Evolutionary conservation across 257 asterid genomes (phyloP).

Genomic region (Solanum chmielewskii): DNA sequence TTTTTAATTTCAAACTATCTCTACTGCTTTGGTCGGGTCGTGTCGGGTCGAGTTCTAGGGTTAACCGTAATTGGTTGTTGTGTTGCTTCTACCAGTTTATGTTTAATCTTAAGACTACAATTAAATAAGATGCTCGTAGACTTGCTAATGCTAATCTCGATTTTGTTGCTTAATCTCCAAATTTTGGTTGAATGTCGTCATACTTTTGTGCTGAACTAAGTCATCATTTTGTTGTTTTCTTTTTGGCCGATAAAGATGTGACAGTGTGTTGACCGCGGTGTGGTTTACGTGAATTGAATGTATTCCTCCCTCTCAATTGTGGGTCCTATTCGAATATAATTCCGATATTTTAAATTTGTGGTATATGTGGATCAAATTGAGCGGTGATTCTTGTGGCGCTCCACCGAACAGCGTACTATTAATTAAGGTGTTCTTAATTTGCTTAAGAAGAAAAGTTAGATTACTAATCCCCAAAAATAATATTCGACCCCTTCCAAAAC

Average conservation of each 20-base stretch:
- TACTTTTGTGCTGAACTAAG: neutral
- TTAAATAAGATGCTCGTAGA: neutral
- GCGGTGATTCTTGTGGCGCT: neutral
- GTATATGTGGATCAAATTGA: neutral
- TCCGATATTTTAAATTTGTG: neutral
- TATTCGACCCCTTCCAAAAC: too few relatives aligned
- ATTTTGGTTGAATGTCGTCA: neutral
- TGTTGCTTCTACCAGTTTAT: neutral
- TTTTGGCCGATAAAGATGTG: neutral
- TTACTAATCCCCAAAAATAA: neutral
- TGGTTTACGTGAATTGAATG: neutral
- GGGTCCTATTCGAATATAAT: neutral
- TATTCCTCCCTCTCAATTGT: too few relatives aligned
- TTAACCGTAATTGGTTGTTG: neutral
- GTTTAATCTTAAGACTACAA: neutral
- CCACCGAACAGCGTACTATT: neutral
- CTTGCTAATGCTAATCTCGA: neutral
- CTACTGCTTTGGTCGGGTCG: neutral
- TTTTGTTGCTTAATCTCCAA: neutral
- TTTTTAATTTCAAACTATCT: neutral
- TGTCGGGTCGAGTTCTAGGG: neutral
- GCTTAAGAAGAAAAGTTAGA: neutral
- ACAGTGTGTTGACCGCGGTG: neutral
- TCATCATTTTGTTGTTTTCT: neutral
- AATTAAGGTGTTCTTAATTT: neutral